phyloP scores from a whole-genome alignment of 495 filamentous ascomycete species.

The Talaromyces adpressus region DNA sequence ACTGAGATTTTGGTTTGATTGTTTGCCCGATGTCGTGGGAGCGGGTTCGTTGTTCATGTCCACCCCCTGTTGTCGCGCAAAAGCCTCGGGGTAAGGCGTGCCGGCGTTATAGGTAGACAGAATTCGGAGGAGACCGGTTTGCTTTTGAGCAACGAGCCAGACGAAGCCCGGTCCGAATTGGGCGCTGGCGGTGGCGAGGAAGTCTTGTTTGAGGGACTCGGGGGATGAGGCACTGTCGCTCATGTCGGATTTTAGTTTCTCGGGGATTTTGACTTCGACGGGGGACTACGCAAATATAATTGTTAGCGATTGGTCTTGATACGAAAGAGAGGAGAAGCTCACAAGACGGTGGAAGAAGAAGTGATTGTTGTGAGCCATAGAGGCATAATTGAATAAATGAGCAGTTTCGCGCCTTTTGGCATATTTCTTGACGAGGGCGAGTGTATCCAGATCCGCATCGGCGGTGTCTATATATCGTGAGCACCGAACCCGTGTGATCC shows the following conservation, averaged over 20 bases:
- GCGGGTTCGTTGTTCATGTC: conserved; percentile 66
- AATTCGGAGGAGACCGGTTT: conserved; percentile 56
- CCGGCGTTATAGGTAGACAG: conserved; percentile 89
- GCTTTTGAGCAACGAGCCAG: conserved; percentile 60
- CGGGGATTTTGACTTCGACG: conserved; percentile 42
- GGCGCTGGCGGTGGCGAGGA: conserved; percentile 71
- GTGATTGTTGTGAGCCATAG: conserved; percentile 94
- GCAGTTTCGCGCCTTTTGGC: conserved; percentile 73
- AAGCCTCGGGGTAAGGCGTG: conserved; percentile 75
- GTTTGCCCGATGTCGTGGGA: not conserved
- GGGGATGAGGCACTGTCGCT: conserved; percentile 66
- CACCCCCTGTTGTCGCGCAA: conserved; percentile 69
- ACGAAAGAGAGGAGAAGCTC: conserved; percentile 11
- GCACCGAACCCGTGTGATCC: not conserved
- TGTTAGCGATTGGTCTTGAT: conserved; percentile 2
- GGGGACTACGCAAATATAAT: conserved; percentile 31
- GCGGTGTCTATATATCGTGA: conserved; percentile 39
- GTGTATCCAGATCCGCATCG: conserved; percentile 46
- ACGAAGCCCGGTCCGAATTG: conserved; percentile 99
- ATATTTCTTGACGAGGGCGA: conserved; percentile 65
- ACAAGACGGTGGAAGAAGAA: conserved; percentile 80
- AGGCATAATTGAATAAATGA: conserved; percentile 86
- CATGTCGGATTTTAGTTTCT: conserved; percentile 42
- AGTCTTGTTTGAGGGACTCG: conserved; percentile 69
- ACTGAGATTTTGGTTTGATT: conserved; percentile 33